These are phyloP conservation scores for Lachnellula willkommii DNA, from an alignment of 2,329 filamentous ascomycete genomes.

Conservation along the genomic window DNA sequence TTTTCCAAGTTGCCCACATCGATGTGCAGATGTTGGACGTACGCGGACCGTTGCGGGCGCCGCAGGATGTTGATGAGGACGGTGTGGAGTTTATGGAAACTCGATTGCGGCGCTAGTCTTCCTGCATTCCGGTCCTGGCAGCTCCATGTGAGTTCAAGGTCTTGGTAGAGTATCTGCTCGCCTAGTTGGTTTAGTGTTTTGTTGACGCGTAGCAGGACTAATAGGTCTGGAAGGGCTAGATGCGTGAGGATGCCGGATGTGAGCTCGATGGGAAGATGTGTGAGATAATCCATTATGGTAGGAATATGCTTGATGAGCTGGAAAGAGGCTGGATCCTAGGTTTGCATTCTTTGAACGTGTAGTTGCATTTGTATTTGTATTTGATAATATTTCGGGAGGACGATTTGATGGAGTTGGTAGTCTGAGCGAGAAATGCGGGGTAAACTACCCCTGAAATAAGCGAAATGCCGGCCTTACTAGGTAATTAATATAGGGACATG, in stretches of 20 bases:
- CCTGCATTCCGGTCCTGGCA: neutral
- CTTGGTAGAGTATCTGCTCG: neutral
- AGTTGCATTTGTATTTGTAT: no score
- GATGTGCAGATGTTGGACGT: neutral
- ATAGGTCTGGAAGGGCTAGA: neutral
- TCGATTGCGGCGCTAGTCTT: neutral
- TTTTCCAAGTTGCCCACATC: neutral
- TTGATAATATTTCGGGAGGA: no score
- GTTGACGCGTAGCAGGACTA: neutral
- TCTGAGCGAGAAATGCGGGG: no score
- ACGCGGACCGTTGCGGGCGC: neutral
- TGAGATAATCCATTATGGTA: neutral
- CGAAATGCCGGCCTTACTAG: no score
- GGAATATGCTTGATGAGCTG: no score
- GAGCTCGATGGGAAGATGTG: neutral
- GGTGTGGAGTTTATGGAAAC: neutral
- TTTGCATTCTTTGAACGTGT: no score
- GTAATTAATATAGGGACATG: no score
- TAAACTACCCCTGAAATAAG: no score
- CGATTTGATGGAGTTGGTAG: no score
- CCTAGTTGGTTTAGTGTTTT: neutral
- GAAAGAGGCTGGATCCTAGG: no score
- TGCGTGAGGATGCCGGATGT: neutral
- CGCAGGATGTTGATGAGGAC: neutral
- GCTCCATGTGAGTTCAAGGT: neutral